These are phyloP conservation scores for Hura crepitans DNA, from an alignment of 441 rosid genomes.

Conservation along the genomic window DNA sequence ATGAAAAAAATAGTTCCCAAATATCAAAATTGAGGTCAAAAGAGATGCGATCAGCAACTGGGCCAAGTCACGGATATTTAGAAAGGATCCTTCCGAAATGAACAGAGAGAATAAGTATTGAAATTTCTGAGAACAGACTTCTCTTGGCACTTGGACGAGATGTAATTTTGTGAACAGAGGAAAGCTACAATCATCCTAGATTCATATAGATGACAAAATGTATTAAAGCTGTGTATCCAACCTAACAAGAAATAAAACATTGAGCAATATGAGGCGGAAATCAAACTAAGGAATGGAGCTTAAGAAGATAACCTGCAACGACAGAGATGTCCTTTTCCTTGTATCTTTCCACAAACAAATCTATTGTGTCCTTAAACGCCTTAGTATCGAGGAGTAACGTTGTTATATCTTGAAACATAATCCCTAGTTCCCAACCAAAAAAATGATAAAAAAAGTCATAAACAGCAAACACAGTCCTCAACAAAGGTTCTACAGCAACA, in stretches of 20 bases:
- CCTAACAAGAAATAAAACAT: background rate
- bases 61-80: background rate
- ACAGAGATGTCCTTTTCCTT: slow-evolving; percentile 62
- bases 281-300: background rate
- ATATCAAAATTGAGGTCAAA: background rate
- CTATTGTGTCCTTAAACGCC: slow-evolving; percentile 83
- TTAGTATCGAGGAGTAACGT: slow-evolving; percentile 74
- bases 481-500: background rate
- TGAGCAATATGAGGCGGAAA: background rate
- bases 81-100: background rate
- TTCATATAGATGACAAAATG: too few species aligned
- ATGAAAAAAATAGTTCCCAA: background rate
- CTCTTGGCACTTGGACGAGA: background rate
- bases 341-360: slow-evolving; percentile 92
- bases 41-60: background rate
- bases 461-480: background rate
- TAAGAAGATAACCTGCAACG: slow-evolving; percentile 62
- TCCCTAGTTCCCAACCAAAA: slow-evolving; percentile 45
- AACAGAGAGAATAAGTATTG: background rate
- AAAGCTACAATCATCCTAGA: background rate
- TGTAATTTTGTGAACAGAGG: background rate
- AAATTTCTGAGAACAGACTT: background rate
- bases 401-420: slow-evolving; percentile 88
- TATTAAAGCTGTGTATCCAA: background rate
- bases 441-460: background rate